A percentile compares a stretch with the other conserved stretches of the same genome.
phyloP scores from a whole-genome alignment of 2,329 filamentous ascomycete species.

The Venturia oleaginea region DNA sequence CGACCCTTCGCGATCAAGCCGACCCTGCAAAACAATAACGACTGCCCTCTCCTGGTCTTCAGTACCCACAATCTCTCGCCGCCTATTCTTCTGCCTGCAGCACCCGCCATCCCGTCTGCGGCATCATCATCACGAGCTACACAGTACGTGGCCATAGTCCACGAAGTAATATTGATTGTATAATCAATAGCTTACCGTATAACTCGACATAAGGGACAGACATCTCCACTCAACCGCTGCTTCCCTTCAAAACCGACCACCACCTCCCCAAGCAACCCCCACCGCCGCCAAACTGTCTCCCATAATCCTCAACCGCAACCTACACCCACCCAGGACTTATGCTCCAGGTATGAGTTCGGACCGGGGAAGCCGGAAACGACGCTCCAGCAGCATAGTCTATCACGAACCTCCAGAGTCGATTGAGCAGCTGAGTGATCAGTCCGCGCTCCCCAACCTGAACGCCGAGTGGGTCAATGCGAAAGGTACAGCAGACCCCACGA shows the following conservation, averaged over 20 bases:
- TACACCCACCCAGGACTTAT: slow-evolving; percentile 42
- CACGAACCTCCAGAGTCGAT: slow-evolving; percentile 93
- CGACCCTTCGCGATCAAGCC: background rate
- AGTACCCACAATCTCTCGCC: background rate
- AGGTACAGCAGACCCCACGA: slow-evolving; percentile 51
- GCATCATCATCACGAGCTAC: background rate
- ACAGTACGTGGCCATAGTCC: slow-evolving; percentile 1
- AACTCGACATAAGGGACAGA: background rate
- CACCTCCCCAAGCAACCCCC: background rate
- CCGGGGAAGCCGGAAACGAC: slow-evolving; percentile 60
- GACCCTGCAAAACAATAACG: too few relatives aligned
- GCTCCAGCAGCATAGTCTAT: slow-evolving; percentile 97
- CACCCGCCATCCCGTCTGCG: background rate
- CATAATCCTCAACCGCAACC: slow-evolving; percentile 65
- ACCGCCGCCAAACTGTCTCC: slow-evolving; percentile 91
- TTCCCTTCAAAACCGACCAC: background rate
- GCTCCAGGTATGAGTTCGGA: background rate
- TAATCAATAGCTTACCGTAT: background rate
- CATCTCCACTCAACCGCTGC: background rate
- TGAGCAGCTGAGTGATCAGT: slow-evolving; percentile 96
- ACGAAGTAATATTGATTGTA: background rate
- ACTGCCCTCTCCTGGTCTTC: background rate
- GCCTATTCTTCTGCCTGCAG: background rate
- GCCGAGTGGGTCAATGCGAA: slow-evolving; percentile 99
- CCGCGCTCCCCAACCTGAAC: slow-evolving; percentile 88